phyloP scores from a whole-genome alignment of 148 eudicot species.

The Pouteria glomerata region DNA sequence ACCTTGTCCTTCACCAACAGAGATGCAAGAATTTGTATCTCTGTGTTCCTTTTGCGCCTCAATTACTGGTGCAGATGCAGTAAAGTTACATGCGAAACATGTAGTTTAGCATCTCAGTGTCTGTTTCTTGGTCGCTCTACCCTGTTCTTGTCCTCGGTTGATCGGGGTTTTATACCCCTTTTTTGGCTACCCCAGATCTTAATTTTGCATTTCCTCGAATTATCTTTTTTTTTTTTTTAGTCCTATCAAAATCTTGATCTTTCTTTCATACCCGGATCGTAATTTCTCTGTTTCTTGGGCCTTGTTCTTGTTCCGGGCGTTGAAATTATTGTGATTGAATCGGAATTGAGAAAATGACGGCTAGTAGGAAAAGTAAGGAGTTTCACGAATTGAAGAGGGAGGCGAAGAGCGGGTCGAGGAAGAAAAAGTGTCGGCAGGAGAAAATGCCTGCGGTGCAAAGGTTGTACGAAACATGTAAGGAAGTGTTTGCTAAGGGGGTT shows the following conservation, averaged over 20 bases:
- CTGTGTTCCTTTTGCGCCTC: too few relatives aligned
- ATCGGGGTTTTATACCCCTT: neutral
- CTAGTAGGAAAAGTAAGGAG: constrained; percentile 23
- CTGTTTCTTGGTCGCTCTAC: too few relatives aligned
- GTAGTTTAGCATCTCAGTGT: too few relatives aligned
- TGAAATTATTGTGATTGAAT: too few relatives aligned
- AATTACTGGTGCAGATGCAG: too few relatives aligned
- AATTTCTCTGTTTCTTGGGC: neutral
- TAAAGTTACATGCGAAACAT: too few relatives aligned
- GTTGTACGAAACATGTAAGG: constrained; percentile 50
- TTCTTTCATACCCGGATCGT: too few relatives aligned
- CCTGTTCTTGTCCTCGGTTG: too few relatives aligned
- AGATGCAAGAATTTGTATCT: too few relatives aligned
- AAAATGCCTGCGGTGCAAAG: constrained; percentile 40
- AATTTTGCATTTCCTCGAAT: neutral
- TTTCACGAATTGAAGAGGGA: constrained; percentile 11
- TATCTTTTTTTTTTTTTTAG: neutral
- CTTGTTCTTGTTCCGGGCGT: too few relatives aligned
- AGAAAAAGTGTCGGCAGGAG: constrained; percentile 33
- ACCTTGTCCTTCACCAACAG: too few relatives aligned
- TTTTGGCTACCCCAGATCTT: neutral
- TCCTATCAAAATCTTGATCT: neutral
- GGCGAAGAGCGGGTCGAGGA: constrained; percentile 18
- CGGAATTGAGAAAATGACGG: constrained; percentile 37
- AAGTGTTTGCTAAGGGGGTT: constrained; percentile 55